Percentiles rank a stretch among this genome's conserved stretches.
phyloP scores from a whole-genome alignment of 495 filamentous ascomycete species.

The Penicillium macrosclerotiorum region DNA sequence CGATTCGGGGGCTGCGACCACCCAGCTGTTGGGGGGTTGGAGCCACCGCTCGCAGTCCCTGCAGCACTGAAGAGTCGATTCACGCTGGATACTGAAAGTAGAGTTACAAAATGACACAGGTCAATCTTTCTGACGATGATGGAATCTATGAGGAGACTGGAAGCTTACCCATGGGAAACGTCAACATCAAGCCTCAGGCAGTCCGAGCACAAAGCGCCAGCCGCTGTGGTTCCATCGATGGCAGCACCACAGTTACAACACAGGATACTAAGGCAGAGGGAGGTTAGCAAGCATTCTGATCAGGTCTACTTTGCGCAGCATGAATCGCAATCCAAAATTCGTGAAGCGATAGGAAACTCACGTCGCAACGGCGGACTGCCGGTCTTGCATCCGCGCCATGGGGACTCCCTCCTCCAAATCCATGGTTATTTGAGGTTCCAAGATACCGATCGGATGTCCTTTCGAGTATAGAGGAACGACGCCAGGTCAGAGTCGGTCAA shows the following conservation, averaged over 20 bases:
- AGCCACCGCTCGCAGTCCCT: conserved; percentile 93
- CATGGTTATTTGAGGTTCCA: conserved; percentile 65
- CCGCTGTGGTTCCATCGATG: conserved; percentile 82
- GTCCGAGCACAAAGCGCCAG: conserved; percentile 88
- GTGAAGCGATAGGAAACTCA: conserved; percentile 44
- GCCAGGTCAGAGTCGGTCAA: conserved; percentile 15
- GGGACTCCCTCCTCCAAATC: conserved; percentile 64
- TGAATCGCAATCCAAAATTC: too few relatives aligned
- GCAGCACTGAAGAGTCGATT: too few relatives aligned
- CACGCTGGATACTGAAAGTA: too few relatives aligned
- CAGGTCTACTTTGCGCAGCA: conserved; percentile 12
- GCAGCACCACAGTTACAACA: conserved; percentile 92
- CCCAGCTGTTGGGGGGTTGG: conserved; percentile 81
- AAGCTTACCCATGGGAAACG: too few relatives aligned
- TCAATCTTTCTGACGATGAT: too few relatives aligned
- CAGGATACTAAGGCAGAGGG: conserved; percentile 69
- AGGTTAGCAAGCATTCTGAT: too few relatives aligned
- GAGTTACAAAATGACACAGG: too few relatives aligned
- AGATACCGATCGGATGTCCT: too few relatives aligned
- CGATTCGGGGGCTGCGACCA: conserved; percentile 76
- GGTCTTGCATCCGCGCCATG: conserved; percentile 48
- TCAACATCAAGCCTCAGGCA: too few relatives aligned
- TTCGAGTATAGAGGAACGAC: conserved; percentile 1
- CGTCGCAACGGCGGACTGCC: conserved; percentile 56
- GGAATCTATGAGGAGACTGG: too few relatives aligned